phyloP scores from a whole-genome alignment of 352 stramenopile species.

The Phytopythium oedochilum region DNA sequence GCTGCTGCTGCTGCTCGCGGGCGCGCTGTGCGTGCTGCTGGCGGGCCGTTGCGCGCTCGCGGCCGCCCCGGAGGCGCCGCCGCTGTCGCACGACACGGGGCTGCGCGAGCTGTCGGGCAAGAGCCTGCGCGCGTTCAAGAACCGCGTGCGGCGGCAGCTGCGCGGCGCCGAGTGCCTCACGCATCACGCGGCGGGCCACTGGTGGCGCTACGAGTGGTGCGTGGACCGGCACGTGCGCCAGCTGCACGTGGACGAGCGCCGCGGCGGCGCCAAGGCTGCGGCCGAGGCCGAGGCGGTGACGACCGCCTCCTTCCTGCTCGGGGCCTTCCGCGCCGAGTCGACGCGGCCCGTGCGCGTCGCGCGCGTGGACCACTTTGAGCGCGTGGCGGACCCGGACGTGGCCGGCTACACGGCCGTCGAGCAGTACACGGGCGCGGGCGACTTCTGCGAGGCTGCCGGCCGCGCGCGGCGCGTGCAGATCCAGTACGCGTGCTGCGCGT shows the following conservation, averaged over 20 bases:
- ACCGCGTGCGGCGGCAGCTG: conserved; percentile 59
- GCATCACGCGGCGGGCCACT: conserved; percentile 53
- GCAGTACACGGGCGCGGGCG: conserved; percentile 36
- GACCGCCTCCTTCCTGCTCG: conserved; percentile 38
- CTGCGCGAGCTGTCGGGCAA: conserved; percentile 56
- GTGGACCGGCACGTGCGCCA: conserved; percentile 63
- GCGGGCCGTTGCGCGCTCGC: background rate
- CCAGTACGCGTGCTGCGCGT: conserved; percentile 71
- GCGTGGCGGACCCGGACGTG: conserved; percentile 37
- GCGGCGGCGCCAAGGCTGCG: background rate
- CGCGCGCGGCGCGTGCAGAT: conserved; percentile 29
- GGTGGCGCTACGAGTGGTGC: conserved; percentile 89
- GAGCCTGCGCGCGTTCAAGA: conserved; percentile 63
- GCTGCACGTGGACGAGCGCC: conserved; percentile 27
- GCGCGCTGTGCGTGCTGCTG: background rate
- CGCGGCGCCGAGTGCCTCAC: conserved; percentile 40
- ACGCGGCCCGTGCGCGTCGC: conserved; percentile 38
- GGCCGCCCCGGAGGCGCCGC: background rate
- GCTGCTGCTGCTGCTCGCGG: background rate
- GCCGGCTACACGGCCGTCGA: conserved; percentile 59
- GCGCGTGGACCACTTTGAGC: conserved; percentile 26
- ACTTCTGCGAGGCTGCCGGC: conserved; percentile 19
- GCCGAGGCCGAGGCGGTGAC: conserved; percentile 8
- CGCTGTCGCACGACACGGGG: conserved; percentile 41
- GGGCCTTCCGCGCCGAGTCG: conserved; percentile 23